Percentiles rank a stretch among this genome's conserved stretches.
phyloP scores from a whole-genome alignment of 371 early-diverging fungal species.

The Mucor piriformis region DNA sequence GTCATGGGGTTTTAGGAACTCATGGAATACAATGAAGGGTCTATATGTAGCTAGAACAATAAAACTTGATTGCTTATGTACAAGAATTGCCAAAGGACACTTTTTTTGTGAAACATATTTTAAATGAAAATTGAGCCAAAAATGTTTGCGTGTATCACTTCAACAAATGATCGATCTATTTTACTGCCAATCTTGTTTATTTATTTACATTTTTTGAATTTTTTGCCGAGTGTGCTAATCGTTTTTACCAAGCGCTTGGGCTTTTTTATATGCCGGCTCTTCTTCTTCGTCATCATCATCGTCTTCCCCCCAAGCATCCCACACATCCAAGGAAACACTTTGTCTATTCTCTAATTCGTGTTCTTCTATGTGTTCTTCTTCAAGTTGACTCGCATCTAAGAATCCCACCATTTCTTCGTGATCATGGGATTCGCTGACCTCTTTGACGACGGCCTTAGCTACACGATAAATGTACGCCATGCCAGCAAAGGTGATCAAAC shows the following conservation, averaged over 20 bases:
- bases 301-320: slow-evolving; percentile 20
- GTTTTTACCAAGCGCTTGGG: background rate
- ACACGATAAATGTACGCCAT: slow-evolving; percentile 62
- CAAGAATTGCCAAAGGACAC: no score
- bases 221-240: no score
- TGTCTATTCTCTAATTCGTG: slow-evolving; percentile 1
- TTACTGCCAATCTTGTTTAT: no score
- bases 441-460: slow-evolving; percentile 53
- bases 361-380: background rate
- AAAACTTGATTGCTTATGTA: no score
- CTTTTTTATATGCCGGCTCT: background rate
- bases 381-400: background rate
- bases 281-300: slow-evolving; percentile 2
- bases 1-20: no score
- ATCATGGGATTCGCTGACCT: slow-evolving; percentile 21
- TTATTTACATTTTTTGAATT: slow-evolving; percentile 5
- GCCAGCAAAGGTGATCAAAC: slow-evolving; percentile 56
- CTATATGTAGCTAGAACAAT: no score
- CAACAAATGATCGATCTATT: no score
- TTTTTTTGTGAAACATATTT: no score
- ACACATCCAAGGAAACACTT: slow-evolving; percentile 7
- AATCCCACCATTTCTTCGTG: slow-evolving; percentile 5
- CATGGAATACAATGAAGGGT: no score
- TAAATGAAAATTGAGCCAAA: no score
- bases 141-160: no score